A percentile compares a stretch with the other conserved stretches of the same genome.
These are phyloP conservation scores for Acanthochlamys bracteata DNA, from an alignment of 106 monocot genomes.

Conservation along the genomic window DNA sequence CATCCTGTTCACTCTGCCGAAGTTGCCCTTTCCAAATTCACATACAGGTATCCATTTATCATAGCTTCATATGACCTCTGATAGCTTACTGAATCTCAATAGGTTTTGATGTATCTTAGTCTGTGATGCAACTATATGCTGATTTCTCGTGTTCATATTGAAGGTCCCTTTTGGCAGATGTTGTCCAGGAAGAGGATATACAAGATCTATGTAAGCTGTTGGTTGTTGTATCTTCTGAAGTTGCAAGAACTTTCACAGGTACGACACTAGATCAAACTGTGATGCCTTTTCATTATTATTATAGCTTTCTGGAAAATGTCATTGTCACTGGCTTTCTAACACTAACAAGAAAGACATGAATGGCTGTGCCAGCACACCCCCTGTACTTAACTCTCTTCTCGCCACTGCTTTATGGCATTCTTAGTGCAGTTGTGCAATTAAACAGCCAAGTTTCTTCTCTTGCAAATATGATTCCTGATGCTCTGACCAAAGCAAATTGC, in stretches of 20 bases:
- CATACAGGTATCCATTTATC: slow-evolving; percentile 47
- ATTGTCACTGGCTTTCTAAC: background rate
- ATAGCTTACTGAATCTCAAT: no score
- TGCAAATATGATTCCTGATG: no score
- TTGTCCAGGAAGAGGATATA: slow-evolving; percentile 69
- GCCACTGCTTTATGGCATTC: no score
- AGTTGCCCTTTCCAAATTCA: slow-evolving; percentile 45
- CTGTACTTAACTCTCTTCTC: no score
- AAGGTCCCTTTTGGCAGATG: slow-evolving; percentile 82
- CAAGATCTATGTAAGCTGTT: slow-evolving; percentile 85
- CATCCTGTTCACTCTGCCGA: slow-evolving; percentile 22
- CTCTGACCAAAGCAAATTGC: no score
- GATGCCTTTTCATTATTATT: no score
- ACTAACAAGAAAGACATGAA: background rate
- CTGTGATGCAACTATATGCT: no score
- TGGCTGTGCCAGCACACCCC: background rate
- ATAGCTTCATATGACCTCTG: no score
- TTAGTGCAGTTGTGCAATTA: no score
- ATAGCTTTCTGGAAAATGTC: no score
- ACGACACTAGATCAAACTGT: slow-evolving; percentile 1
- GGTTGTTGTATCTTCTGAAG: slow-evolving; percentile 62
- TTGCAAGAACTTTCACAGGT: slow-evolving; percentile 49
- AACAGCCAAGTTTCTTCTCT: no score
- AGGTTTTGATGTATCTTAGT: no score
- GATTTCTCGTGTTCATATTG: slow-evolving; percentile 6